Evolutionary conservation across 2,329 filamentous ascomycete genomes (phyloP).

Genomic region (Aschersonia sp.): DNA sequence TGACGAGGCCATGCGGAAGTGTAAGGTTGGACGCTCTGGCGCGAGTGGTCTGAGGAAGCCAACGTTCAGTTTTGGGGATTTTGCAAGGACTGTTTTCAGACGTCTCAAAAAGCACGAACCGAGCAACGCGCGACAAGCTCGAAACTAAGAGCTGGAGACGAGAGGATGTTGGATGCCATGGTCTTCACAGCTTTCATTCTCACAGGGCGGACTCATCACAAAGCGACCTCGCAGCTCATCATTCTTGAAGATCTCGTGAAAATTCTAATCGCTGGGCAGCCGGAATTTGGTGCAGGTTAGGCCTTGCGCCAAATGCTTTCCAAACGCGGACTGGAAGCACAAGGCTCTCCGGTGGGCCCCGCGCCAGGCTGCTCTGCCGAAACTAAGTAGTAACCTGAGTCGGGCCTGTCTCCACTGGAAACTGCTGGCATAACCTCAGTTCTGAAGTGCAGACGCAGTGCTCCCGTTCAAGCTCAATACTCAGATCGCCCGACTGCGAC

Average conservation of each 20-base stretch:
- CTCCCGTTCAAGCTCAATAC: too few species aligned
- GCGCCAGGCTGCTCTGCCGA: too few species aligned
- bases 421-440: too few species aligned
- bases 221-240: too few species aligned
- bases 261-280: too few species aligned
- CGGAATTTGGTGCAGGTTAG: neutral
- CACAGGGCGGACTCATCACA: neutral
- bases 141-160: conserved; percentile 57
- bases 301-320: neutral
- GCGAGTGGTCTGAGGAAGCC: conserved; percentile 60
- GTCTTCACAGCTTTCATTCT: conserved; percentile 20
- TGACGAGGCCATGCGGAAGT: conserved; percentile 81
- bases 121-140: conserved; percentile 68
- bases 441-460: too few species aligned
- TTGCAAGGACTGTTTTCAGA: neutral
- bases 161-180: conserved; percentile 38
- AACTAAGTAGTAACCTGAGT: too few species aligned
- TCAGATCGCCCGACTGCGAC: too few species aligned
- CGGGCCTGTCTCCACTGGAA: too few species aligned
- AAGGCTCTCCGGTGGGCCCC: too few species aligned
- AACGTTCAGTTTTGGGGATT: neutral
- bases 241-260: too few species aligned
- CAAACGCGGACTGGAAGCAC: too few species aligned
- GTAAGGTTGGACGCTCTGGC: conserved; percentile 78
- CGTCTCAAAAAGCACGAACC: conserved; percentile 32